Conservation (phyloP, 352 stramenopile genomes). For the Phytophthora hibernalis region DNA sequence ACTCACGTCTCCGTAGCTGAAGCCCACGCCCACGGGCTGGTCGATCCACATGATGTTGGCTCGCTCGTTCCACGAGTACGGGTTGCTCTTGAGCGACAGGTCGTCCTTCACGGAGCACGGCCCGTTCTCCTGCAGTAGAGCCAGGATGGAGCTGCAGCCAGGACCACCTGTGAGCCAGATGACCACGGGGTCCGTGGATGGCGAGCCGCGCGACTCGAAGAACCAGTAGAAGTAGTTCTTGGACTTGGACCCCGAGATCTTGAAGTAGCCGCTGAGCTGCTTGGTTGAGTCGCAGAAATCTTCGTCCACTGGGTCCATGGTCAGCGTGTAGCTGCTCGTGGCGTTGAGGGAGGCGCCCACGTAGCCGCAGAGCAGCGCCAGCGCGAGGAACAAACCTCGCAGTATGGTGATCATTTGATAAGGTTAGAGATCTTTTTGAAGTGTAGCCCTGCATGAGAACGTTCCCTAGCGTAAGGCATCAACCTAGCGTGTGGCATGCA, state of each 20-base stretch:
- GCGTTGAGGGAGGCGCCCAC: constrained; percentile 21
- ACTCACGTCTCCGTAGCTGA: constrained; percentile 91
- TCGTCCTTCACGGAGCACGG: constrained; percentile 95
- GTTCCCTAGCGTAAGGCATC: too few species aligned
- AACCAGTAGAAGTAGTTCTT: constrained; percentile 99
- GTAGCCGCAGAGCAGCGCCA: constrained; percentile 18
- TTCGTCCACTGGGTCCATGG: constrained; percentile 57
- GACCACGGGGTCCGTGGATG: constrained; percentile 92
- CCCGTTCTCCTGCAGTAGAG: constrained; percentile 96
- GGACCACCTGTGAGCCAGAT: constrained; percentile 98
- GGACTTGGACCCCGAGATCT: constrained; percentile 76
- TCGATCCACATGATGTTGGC: constrained; percentile 98
- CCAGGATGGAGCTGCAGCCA: constrained; percentile 94
- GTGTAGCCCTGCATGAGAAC: too few species aligned
- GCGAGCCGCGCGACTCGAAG: constrained; percentile 91
- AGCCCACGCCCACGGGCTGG: constrained; percentile 95
- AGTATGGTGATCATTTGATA: neutral
- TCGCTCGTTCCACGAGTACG: constrained; percentile 93
- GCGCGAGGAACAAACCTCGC: constrained; percentile 11
- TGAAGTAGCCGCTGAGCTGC: constrained; percentile 87
- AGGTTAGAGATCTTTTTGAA: constrained; percentile 6
- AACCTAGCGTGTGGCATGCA: too few species aligned
- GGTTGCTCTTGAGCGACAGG: constrained; percentile 87
- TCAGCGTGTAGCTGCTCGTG: constrained; percentile 53
- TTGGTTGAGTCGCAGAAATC: constrained; percentile 81